Evolutionary conservation across 257 asterid genomes (phyloP).

Genomic region (Jasminum sambac): DNA sequence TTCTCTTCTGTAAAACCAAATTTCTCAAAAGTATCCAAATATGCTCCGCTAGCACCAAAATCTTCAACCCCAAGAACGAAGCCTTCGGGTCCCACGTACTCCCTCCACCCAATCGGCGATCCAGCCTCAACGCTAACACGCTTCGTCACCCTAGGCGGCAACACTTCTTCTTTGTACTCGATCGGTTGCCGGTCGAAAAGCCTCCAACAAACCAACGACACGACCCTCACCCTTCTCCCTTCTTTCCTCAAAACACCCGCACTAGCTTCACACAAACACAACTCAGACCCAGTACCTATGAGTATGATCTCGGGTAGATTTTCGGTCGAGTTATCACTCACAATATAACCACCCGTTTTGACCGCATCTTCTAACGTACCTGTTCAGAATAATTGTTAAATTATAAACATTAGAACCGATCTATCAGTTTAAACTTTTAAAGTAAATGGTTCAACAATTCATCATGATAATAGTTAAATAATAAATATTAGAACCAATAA

Average conservation of each 20-base stretch:
- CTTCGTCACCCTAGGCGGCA: slow-evolving; percentile 37
- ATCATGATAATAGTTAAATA: too few species aligned
- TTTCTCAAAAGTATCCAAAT: slow-evolving; percentile 7
- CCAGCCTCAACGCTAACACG: slow-evolving; percentile 57
- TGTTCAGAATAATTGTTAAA: too few species aligned
- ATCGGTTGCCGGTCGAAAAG: slow-evolving; percentile 41
- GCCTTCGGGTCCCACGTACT: slow-evolving; percentile 49
- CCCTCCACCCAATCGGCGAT: slow-evolving; percentile 57
- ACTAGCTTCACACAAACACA: slow-evolving; percentile 41
- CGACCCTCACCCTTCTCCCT: slow-evolving; percentile 55
- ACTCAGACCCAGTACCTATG: slow-evolving; percentile 55
- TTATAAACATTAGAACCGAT: too few species aligned
- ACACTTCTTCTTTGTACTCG: slow-evolving; percentile 46
- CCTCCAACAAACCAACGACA: slow-evolving; percentile 58
- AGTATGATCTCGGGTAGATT: slow-evolving; percentile 47
- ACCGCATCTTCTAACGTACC: slow-evolving; percentile 39
- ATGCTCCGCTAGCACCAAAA: slow-evolving; percentile 39
- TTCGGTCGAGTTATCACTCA: slow-evolving; percentile 40
- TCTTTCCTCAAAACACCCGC: slow-evolving; percentile 39
- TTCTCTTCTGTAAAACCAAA: slow-evolving; percentile 52
- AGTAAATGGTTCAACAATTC: too few species aligned
- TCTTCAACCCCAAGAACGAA: slow-evolving; percentile 40
- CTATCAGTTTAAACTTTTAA: too few species aligned
- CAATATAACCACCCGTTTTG: slow-evolving; percentile 48
- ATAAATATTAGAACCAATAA: too few species aligned